phyloP scores from a whole-genome alignment of 768 basidiomycete species.

The Macrolepiota dolichaula region DNA sequence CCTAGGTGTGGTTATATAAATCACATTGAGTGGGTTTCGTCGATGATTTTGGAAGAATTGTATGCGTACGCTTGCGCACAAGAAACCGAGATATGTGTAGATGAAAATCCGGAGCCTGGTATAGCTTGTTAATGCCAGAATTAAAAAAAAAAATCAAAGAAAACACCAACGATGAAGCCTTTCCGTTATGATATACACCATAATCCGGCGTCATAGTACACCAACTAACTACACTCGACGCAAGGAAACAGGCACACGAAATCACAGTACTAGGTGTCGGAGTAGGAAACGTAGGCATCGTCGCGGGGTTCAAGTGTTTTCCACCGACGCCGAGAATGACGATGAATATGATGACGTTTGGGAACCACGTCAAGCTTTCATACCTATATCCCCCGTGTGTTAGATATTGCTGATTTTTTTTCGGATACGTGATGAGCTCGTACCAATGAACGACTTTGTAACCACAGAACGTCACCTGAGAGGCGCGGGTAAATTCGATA shows the following conservation, averaged over 20 bases:
- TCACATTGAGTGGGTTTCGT: too few relatives aligned
- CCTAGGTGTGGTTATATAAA: conserved; percentile 30
- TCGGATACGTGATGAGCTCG: background rate
- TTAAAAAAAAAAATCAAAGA: background rate
- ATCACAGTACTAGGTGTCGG: conserved; percentile 26
- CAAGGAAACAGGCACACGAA: conserved; percentile 35
- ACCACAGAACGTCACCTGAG: conserved; percentile 58
- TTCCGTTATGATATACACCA: conserved; percentile 34
- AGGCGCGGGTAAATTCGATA: background rate
- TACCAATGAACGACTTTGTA: conserved; percentile 62
- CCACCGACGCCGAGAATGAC: conserved; percentile 64
- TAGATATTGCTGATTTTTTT: background rate
- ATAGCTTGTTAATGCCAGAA: background rate
- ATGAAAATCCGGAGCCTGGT: conserved; percentile 53
- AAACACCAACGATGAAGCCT: conserved; percentile 48
- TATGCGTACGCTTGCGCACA: conserved; percentile 52
- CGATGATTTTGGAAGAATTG: too few relatives aligned
- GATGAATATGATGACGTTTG: conserved; percentile 58
- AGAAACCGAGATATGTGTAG: conserved; percentile 64
- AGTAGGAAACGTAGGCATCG: conserved; percentile 23
- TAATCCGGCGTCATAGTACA: conserved; percentile 42
- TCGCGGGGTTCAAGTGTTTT: conserved; percentile 45
- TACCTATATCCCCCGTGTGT: conserved; percentile 27
- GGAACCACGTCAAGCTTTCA: conserved; percentile 67
- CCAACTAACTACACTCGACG: conserved; percentile 37